Evolutionary conservation across 1,139 yeast genomes (phyloP).

Genomic region (Pichia sp.): DNA sequence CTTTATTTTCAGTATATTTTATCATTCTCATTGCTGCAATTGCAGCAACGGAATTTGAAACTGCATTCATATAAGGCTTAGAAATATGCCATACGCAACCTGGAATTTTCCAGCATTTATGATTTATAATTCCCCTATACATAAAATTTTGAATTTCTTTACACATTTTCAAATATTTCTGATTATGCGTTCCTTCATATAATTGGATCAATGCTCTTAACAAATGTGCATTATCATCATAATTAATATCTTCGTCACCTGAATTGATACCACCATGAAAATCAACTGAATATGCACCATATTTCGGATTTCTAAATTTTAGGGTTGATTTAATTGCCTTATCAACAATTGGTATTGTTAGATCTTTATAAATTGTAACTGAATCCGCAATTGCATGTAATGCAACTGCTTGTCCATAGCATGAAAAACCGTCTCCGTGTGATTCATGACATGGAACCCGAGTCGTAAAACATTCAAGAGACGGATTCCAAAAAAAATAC

Average conservation of each 20-base stretch:
- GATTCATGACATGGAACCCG: slow-evolving; percentile 51
- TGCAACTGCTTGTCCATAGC: slow-evolving; percentile 66
- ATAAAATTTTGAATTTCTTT: slow-evolving; percentile 55
- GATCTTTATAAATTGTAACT: slow-evolving; percentile 53
- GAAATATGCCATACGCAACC: slow-evolving; percentile 65
- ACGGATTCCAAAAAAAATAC: slow-evolving; percentile 42
- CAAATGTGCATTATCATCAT: slow-evolving; percentile 73
- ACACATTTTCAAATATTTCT: slow-evolving; percentile 48
- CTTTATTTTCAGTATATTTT: slow-evolving; percentile 29
- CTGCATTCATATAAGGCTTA: slow-evolving; percentile 55
- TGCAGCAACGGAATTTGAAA: slow-evolving; percentile 66
- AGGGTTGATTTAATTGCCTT: slow-evolving; percentile 48
- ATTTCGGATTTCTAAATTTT: slow-evolving; percentile 45
- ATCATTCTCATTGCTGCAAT: slow-evolving; percentile 52
- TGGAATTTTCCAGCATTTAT: slow-evolving; percentile 39
- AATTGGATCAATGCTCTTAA: slow-evolving; percentile 63
- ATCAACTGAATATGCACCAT: slow-evolving; percentile 82
- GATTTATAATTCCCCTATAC: slow-evolving; percentile 45
- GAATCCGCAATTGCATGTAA: slow-evolving; percentile 69
- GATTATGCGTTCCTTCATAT: slow-evolving; percentile 60
- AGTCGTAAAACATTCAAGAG: slow-evolving; percentile 39
- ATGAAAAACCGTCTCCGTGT: slow-evolving; percentile 48
- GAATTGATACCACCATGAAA: slow-evolving; percentile 19
- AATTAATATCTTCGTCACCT: slow-evolving; percentile 65
- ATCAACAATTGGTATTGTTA: slow-evolving; percentile 49